A percentile compares a stretch with the other conserved stretches of the same genome.
phyloP scores from a whole-genome alignment of 2,329 filamentous ascomycete species.

The Colletotrichum chrysophilum region DNA sequence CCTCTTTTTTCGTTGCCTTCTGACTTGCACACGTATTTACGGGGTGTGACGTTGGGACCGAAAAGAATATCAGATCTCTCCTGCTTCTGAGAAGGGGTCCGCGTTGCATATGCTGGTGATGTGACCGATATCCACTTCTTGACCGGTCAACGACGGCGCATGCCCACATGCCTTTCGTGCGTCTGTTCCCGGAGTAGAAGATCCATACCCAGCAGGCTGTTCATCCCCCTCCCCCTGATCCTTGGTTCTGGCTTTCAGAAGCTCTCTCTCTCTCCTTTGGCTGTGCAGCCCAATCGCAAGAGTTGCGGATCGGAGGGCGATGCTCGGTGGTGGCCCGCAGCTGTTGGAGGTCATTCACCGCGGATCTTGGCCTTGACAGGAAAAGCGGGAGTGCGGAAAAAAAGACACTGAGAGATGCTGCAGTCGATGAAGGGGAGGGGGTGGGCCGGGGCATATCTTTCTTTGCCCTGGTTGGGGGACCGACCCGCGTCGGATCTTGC shows the following conservation, averaged over 20 bases:
- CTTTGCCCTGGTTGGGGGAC: background rate
- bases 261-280: background rate
- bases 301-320: background rate
- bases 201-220: background rate
- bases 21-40: background rate
- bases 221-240: background rate
- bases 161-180: background rate
- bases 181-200: background rate
- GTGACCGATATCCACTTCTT: slow-evolving; percentile 14
- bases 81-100: background rate
- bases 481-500: background rate
- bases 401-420: background rate
- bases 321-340: background rate
- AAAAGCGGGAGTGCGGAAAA: background rate
- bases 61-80: background rate
- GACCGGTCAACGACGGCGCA: slow-evolving; percentile 1
- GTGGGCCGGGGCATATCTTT: background rate
- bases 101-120: slow-evolving; percentile 6
- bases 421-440: background rate
- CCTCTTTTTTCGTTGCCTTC: background rate
- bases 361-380: background rate
- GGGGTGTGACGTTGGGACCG: background rate
- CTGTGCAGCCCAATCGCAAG: background rate
- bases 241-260: background rate
- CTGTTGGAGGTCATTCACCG: background rate